Evolutionary conservation across 345 rosid genomes (phyloP), one percentile per base, ranked within the genome.

Genomic region (Geranium rotundifolium): DNA sequence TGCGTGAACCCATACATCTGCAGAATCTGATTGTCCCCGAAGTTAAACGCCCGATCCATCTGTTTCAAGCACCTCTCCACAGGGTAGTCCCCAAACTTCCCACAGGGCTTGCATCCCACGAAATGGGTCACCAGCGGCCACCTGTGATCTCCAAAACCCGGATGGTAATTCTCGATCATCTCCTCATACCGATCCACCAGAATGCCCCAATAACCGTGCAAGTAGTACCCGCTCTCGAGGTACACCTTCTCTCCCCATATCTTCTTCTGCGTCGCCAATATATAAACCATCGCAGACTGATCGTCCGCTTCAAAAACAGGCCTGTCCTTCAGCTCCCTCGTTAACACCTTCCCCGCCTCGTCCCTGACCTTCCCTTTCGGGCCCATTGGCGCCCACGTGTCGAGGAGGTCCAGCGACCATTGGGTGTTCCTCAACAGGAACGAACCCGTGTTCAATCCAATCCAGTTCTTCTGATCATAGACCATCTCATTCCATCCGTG

Each of bases 401-500:
- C 84, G 10, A 83, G 71, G 49, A 83, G 29, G 64, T 83, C 84
- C 73, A 83, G 59, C 1, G 82, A 65, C 87, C 87, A 82, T 56
- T 82, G 87, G 4, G 68, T 37, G 67, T 82, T 82, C 59, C 87
- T 75, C 70, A 82, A 67, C 72, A 82, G 59, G 60, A 82, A 82
- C 60, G 84, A 80, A 16, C 87, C 87, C 0, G 87, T 82, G 50
- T 82, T 82, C 75, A 82, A 75, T 15, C 87, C 87, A 65, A 82
- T 82, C 87, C 87, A 82, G 46, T 82, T 82, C 69, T 78, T 82
- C 57, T 82, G 62, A 65, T 82, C 84, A 23, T 82, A 82, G 6
- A 82, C 79, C 87, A 82, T 82, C 67, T 82, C 87, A 39, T 82
- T 80, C 87, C 87, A 82, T 2, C 87, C 87, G 70, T 82, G 87